A percentile compares a stretch with the other conserved stretches of the same genome.
phyloP scores from a whole-genome alignment of 768 basidiomycete species.

The Panus rudis region DNA sequence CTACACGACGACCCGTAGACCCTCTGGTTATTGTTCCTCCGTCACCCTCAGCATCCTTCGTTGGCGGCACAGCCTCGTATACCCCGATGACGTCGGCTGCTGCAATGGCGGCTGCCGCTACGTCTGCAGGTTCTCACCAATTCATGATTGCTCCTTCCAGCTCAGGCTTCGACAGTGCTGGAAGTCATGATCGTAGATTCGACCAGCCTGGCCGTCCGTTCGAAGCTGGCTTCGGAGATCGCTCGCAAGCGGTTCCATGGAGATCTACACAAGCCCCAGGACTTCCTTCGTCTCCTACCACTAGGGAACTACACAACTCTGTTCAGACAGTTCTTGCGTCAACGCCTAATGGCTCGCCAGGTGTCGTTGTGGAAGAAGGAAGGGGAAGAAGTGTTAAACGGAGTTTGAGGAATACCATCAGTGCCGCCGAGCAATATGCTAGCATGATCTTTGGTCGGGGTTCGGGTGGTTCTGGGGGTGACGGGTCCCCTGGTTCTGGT shows the following conservation, averaged over 20 bases:
- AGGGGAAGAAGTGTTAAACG: conserved; percentile 58
- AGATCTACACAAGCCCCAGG: too few relatives aligned
- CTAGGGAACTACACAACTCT: conserved; percentile 37
- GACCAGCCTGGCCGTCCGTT: background rate
- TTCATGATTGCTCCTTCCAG: conserved; percentile 7
- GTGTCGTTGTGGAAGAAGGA: conserved; percentile 27
- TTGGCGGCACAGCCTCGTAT: background rate
- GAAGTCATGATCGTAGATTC: background rate
- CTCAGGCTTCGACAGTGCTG: conserved; percentile 10
- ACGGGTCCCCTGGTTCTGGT: too few relatives aligned
- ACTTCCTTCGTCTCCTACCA: conserved; percentile 27
- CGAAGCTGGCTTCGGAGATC: too few relatives aligned
- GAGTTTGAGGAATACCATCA: conserved; percentile 60
- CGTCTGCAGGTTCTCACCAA: background rate
- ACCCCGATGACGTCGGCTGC: background rate
- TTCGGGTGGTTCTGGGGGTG: too few relatives aligned
- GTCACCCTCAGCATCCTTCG: background rate
- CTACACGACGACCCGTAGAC: conserved; percentile 4
- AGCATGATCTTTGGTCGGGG: conserved; percentile 59
- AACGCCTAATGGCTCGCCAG: conserved; percentile 6
- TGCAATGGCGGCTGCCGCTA: background rate
- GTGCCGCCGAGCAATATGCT: conserved; percentile 65
- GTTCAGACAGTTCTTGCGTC: conserved; percentile 26
- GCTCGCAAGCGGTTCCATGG: conserved; percentile 27
- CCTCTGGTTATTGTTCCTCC: too few relatives aligned